These are phyloP conservation scores for Pyricularia pennisetigena DNA, from an alignment of 2,329 filamentous ascomycete genomes.

Conservation along the genomic window DNA sequence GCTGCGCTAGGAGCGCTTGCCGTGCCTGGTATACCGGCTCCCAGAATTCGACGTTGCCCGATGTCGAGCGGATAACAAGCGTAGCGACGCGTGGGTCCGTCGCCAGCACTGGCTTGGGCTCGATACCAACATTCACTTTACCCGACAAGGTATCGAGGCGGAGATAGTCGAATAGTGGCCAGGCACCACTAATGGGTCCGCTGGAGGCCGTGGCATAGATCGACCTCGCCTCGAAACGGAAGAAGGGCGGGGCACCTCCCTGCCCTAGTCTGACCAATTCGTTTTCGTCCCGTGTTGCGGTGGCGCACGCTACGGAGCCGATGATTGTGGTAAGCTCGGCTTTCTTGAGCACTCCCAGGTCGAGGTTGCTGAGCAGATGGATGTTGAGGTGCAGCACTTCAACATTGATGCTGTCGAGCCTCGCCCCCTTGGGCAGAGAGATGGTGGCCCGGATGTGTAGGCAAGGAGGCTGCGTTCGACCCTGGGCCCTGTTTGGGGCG, in stretches of 20 bases:
- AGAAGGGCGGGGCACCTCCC: conserved; percentile 21
- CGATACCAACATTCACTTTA: conserved; percentile 26
- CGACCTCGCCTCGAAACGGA: conserved; percentile 30
- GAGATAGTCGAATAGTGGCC: conserved; percentile 40
- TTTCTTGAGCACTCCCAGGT: conserved; percentile 19
- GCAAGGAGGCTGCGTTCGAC: conserved; percentile 25
- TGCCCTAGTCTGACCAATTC: conserved; percentile 13
- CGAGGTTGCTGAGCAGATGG: conserved; percentile 27
- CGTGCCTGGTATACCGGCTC: conserved; percentile 26
- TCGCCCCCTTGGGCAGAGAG: conserved; percentile 27
- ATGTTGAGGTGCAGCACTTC: conserved; percentile 28
- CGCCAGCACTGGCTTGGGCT: conserved; percentile 26
- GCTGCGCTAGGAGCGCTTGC: conserved; percentile 5
- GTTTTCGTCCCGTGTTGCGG: conserved; percentile 15
- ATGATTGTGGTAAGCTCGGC: conserved; percentile 27
- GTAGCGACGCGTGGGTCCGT: conserved; percentile 25
- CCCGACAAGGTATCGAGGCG: conserved; percentile 33
- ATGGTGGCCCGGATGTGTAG: conserved; percentile 36
- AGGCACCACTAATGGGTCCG: conserved; percentile 34
- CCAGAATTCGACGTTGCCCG: conserved; percentile 29
- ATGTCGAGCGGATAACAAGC: conserved; percentile 30
- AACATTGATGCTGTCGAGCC: conserved; percentile 27
- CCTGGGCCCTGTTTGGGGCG: conserved; percentile 24
- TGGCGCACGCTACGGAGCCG: conserved; percentile 16
- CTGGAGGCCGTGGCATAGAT: conserved; percentile 32